phyloP scores from a whole-genome alignment of 2,329 filamentous ascomycete species.

The Niveomyces coronatus region DNA sequence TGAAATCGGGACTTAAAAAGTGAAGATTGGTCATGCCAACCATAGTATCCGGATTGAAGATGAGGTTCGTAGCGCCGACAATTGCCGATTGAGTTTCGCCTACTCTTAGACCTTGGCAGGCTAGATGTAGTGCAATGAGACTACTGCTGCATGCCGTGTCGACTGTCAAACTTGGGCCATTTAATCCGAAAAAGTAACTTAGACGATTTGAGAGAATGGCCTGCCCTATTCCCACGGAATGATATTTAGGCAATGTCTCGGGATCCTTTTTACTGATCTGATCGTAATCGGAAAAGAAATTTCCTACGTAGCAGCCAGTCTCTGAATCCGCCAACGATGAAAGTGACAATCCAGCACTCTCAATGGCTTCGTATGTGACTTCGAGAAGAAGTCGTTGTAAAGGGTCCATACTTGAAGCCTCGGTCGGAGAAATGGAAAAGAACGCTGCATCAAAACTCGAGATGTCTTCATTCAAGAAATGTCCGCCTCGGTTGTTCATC shows the following conservation, averaged over 20 bases:
- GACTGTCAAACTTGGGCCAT: conserved; percentile 25
- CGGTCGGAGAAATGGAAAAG: too few species aligned
- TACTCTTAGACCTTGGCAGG: conserved; percentile 19
- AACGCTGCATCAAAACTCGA: too few species aligned
- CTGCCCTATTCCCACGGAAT: conserved; percentile 19
- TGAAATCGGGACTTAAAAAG: neutral
- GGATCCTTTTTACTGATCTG: too few species aligned
- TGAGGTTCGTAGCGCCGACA: conserved; percentile 14
- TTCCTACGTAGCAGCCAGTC: too few species aligned
- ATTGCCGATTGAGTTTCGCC: conserved; percentile 19
- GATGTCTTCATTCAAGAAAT: too few species aligned
- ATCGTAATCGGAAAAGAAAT: too few species aligned
- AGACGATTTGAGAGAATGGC: conserved; percentile 23
- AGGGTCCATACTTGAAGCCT: too few species aligned
- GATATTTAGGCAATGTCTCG: conserved; percentile 24
- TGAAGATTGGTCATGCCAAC: neutral
- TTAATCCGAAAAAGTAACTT: conserved; percentile 25
- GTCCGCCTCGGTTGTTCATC: too few species aligned
- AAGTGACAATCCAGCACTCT: too few species aligned
- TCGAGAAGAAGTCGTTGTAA: too few species aligned
- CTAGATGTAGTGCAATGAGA: conserved; percentile 24
- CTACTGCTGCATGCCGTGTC: conserved; percentile 29
- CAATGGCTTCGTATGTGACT: too few species aligned
- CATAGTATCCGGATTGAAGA: conserved; percentile 14
- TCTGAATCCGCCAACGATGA: too few species aligned